These are phyloP conservation scores for Solanum clarkiae DNA, from an alignment of 257 asterid species.

Conservation along the genomic window DNA sequence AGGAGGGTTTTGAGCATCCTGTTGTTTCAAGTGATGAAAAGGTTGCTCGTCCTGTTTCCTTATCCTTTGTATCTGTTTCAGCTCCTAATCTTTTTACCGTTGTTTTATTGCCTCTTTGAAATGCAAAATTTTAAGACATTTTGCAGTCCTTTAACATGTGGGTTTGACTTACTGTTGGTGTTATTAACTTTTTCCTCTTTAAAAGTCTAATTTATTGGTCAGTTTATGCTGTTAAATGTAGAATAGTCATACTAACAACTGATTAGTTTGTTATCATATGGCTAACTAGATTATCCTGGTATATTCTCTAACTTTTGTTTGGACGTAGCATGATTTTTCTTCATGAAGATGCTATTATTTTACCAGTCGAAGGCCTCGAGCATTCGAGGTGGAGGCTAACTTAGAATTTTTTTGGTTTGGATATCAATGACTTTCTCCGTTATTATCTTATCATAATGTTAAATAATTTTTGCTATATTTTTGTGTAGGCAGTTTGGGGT, in stretches of 20 bases:
- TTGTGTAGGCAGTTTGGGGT: not conserved
- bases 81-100: not conserved
- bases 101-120: not conserved
- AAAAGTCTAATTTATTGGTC: not conserved
- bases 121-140: not conserved
- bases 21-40: constrained; percentile 65
- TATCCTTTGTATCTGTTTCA: not conserved
- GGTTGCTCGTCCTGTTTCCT: constrained; percentile 22
- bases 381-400: not conserved
- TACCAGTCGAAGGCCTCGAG: not conserved
- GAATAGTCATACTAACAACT: not conserved
- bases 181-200: not conserved
- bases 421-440: not conserved
- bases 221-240: not conserved
- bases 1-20: constrained; percentile 86
- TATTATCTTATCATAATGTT: not conserved
- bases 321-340: not conserved
- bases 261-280: not conserved
- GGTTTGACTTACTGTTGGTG: not conserved
- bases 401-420: not conserved
- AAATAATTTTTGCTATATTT: not conserved
- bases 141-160: not conserved
- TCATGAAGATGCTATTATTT: not conserved
- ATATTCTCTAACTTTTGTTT: not conserved
- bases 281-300: not conserved